Conservation (phyloP, 2,329 filamentous ascomycete species). For the Rutstroemia sp. region DNA sequence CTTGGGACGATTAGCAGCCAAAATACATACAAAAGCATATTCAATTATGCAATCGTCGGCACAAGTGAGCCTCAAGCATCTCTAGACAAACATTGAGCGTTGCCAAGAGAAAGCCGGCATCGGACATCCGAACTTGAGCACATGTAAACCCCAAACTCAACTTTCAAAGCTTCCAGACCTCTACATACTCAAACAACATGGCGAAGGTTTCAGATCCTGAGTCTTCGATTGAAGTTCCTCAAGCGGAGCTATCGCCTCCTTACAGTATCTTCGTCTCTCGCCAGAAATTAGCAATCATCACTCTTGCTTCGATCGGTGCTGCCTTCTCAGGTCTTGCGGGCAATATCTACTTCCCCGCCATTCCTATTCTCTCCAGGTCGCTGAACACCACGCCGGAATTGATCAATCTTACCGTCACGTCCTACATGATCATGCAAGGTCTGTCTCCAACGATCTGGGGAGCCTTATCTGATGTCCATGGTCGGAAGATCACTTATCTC, state of each 20-base stretch:
- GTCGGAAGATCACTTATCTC: slow-evolving; percentile 47
- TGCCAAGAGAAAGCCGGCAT: not conserved
- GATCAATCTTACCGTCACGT: slow-evolving; percentile 26
- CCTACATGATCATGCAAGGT: slow-evolving; percentile 44
- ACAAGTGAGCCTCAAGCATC: not conserved
- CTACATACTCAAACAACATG: not conserved
- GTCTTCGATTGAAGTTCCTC: not conserved
- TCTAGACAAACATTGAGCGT: not conserved
- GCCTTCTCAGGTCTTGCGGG: slow-evolving; percentile 20
- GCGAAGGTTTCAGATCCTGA: not conserved
- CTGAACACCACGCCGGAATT: slow-evolving; percentile 19
- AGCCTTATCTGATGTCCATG: slow-evolving; percentile 39
- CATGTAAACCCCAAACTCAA: not conserved
- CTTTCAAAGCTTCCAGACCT: not conserved
- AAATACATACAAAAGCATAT: no score
- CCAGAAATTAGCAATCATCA: slow-evolving; percentile 20
- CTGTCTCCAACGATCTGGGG: slow-evolving; percentile 44
- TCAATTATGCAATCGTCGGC: no score
- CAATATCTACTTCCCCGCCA: slow-evolving; percentile 26
- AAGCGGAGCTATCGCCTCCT: not conserved
- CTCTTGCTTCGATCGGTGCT: slow-evolving; percentile 18
- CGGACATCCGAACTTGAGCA: not conserved
- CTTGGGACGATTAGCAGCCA: no score
- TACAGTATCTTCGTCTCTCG: slow-evolving; percentile 20
- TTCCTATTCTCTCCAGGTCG: slow-evolving; percentile 18